phyloP scores from a whole-genome alignment of 768 basidiomycete genomes.

The Rhodotorula diobovata region DNA sequence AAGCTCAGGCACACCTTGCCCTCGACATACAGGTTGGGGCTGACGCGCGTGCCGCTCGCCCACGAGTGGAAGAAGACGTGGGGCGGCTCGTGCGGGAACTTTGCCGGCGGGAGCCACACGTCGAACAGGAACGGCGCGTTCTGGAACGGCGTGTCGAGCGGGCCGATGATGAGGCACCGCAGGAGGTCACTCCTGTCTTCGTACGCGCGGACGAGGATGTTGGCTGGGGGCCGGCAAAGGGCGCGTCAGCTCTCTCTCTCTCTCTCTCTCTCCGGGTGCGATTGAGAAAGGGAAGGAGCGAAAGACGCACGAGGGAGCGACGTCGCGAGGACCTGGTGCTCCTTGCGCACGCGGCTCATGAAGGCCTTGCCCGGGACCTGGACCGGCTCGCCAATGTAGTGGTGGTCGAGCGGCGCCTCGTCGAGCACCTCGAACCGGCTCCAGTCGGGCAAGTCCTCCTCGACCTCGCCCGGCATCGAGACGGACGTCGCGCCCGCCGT shows the following conservation, averaged over 20 bases:
- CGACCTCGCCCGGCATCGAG: slow-evolving; percentile 38
- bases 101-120: slow-evolving; percentile 73
- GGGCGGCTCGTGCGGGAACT: slow-evolving; percentile 57
- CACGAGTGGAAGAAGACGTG: slow-evolving; percentile 85
- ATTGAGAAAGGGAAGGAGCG: not conserved
- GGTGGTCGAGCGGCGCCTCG: slow-evolving; percentile 65
- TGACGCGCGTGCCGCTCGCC: slow-evolving; percentile 53
- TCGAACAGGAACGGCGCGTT: slow-evolving; percentile 94
- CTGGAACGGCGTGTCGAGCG: slow-evolving; percentile 89
- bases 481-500: not conserved
- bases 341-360: slow-evolving; percentile 68
- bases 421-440: slow-evolving; percentile 71
- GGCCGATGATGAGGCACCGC: slow-evolving; percentile 82
- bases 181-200: slow-evolving; percentile 84
- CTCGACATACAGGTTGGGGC: slow-evolving; percentile 78
- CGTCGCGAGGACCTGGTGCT: slow-evolving; percentile 71
- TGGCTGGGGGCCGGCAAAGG: slow-evolving; percentile 55
- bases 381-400: slow-evolving; percentile 60
- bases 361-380: slow-evolving; percentile 68
- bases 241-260: too few relatives aligned
- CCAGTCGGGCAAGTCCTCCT: slow-evolving; percentile 58
- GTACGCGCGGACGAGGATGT: slow-evolving; percentile 78
- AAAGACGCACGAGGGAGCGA: slow-evolving; percentile 69
- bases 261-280: not conserved
- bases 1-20: slow-evolving; percentile 50